These are phyloP conservation scores for Diplodia mutila DNA, from an alignment of 2,329 filamentous ascomycete genomes.

Conservation along the genomic window DNA sequence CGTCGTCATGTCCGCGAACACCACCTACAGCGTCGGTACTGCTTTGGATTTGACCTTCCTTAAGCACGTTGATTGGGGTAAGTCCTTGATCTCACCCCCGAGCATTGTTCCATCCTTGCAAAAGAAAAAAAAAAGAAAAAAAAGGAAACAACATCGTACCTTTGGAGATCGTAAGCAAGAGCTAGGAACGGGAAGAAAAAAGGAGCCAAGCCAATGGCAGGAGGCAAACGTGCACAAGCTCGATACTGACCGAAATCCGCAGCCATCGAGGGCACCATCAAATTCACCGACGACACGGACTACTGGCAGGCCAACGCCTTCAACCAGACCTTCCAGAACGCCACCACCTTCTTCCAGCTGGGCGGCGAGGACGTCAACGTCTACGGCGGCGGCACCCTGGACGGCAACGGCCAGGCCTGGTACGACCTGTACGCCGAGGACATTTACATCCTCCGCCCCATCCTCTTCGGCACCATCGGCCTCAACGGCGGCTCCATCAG, in stretches of 20 bases:
- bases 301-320: conserved; percentile 71
- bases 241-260: not conserved
- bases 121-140: no score
- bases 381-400: conserved; percentile 66
- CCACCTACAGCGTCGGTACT: conserved; percentile 65
- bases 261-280: conserved; percentile 63
- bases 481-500: conserved; percentile 62
- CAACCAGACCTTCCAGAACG: conserved; percentile 67
- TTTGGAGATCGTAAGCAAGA: not conserved
- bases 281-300: conserved; percentile 68
- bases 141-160: no score
- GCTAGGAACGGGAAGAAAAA: not conserved
- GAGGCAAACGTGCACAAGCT: conserved; percentile 8
- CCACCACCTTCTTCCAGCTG: conserved; percentile 68
- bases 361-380: conserved; percentile 69
- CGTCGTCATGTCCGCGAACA: conserved; percentile 60
- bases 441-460: conserved; percentile 61
- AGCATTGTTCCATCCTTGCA: no score
- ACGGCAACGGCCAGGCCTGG: conserved; percentile 68
- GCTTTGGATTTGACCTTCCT: conserved; percentile 69
- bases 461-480: conserved; percentile 61
- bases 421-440: conserved; percentile 65
- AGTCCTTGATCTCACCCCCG: conserved; percentile 30
- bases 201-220: not conserved
- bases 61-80: conserved; percentile 64